Evolutionary conservation across 257 asterid species (phyloP), one percentile per base, ranked within the genome.

Genomic region (Phtheirospermum japonicum): DNA sequence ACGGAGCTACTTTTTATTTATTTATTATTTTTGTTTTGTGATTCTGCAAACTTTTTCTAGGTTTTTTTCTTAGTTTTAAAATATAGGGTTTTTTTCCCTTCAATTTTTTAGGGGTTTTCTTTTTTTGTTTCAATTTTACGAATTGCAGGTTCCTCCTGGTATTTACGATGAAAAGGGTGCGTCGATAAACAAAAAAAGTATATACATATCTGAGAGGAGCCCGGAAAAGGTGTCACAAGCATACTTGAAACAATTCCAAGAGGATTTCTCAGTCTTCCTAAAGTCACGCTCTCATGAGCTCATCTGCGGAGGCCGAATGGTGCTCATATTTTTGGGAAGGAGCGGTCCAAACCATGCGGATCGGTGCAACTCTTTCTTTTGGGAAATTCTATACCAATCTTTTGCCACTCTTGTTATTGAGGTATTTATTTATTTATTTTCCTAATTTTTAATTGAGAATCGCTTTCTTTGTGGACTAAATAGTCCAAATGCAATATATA

Each of bases 221-320:
- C 88, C 95, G 5, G 39, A 71, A 31, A 34, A 30, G 66, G 95
- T 93, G 28, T 31, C 80, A 0, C 17, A 72, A 61, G 89, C 87
- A 1, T 89, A 89, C 70, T 34, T 26, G 9, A 59, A 66, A 8
- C 99, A 89, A 63, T 93, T 89, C 67, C 71, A 76, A 43, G 73
- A 79, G 54, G 99, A 89, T 46, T 85, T 87, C 14, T 76, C 85
- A 2, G 26, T 79, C 68, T 89, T 89, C 71, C 86, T 93, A 0
- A 67, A 53, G 37, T 87, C 87, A 13, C 59, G 97, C 67, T 77
- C 97, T 0, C 57, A 64, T 56, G 97, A 93, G 74, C 64, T 89
- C 4, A 58, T 87, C 6, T 16, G 37, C 5, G 89, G 96, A 30
- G 99, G 99, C n/a, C 61, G 75, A 61, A 93, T 93, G 99, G 88